Evolutionary conservation across 306 rosid species (phyloP), one percentile per base, ranked within the genome.

Genomic region (Medicago lupulina): DNA sequence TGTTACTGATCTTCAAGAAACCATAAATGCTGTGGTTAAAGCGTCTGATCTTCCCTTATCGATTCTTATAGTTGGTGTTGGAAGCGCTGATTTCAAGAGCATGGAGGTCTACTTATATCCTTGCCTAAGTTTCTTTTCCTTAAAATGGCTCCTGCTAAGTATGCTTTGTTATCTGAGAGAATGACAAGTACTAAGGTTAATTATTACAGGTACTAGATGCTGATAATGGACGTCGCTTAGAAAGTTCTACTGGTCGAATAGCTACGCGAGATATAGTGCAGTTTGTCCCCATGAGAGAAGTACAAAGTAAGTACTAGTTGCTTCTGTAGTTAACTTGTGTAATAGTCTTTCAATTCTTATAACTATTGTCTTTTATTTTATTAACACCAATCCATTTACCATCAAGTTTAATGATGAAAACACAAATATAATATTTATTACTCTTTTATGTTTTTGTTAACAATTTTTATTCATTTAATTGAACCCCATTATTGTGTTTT

Each of bases 21-120:
- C 97, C 64, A 88, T 76, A 69, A 81, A 90, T 21, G 89, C 96
- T 76, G 10, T 95, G 75, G 97, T 92, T 44, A 88, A 66, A 59
- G 96, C 97, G 67, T 95, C 96, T 74, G 95, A 95, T 73, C 93
- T 95, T 71, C 98, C 96, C 21, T 41, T 95, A 18, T 92, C 98
- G 4, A 18, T 95, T 79, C 97, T 95, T 8, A 80, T 95, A 34
- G 97, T 95, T 60, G 98, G 98, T 72, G 97, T 95, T 54, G 98
- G 97, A 40, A 73, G 40, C 38, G 96, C 97, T 25, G 91, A 92
- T 79, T 95, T 95, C 83, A 77, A 58, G 6, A 86, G 85, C 82
- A 95, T 92, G 97, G 91, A 95, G 97, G 98, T 60, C 15, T 17
- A 21, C 31, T 55, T 58, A 28, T 13, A 31, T 60, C 19, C 18